Percentiles rank a stretch among this genome's conserved stretches.
phyloP scores from a whole-genome alignment of 495 filamentous ascomycete species.

The Aspergillus nidulans region DNA sequence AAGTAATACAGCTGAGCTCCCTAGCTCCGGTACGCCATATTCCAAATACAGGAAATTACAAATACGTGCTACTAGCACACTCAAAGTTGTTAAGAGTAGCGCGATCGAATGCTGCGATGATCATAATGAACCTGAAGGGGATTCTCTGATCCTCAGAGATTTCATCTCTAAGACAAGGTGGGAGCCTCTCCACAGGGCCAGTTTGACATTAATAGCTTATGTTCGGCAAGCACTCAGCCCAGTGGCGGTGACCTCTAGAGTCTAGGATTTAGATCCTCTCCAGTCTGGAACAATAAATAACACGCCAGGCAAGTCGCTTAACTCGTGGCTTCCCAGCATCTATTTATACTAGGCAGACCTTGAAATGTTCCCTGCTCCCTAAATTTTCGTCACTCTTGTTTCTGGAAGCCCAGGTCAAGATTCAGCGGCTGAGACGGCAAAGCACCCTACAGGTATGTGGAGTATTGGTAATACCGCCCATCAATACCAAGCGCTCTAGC shows the following conservation, averaged over 20 bases:
- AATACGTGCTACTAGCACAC: background rate
- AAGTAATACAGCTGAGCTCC: background rate
- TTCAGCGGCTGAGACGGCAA: background rate
- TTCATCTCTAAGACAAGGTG: background rate
- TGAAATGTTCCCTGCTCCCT: background rate
- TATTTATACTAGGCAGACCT: background rate
- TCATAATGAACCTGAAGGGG: background rate
- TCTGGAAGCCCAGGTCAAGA: background rate
- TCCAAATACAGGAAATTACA: background rate
- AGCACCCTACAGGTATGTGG: constrained; percentile 1
- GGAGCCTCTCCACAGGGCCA: background rate
- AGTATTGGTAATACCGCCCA: constrained; percentile 8
- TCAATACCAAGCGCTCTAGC: constrained; percentile 13
- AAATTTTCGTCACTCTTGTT: background rate
- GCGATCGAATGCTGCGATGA: background rate
- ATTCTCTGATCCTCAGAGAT: background rate
- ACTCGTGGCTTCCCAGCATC: background rate
- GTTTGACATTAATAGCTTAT: background rate
- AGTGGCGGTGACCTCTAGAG: constrained; percentile 3
- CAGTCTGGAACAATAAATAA: background rate
- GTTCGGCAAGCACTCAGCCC: background rate
- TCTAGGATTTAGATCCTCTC: background rate
- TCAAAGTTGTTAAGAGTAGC: background rate
- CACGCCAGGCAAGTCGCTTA: background rate
- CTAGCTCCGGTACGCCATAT: background rate